Conservation (phyloP, 176 grass and related monocot genomes). For the Themeda triandra region DNA sequence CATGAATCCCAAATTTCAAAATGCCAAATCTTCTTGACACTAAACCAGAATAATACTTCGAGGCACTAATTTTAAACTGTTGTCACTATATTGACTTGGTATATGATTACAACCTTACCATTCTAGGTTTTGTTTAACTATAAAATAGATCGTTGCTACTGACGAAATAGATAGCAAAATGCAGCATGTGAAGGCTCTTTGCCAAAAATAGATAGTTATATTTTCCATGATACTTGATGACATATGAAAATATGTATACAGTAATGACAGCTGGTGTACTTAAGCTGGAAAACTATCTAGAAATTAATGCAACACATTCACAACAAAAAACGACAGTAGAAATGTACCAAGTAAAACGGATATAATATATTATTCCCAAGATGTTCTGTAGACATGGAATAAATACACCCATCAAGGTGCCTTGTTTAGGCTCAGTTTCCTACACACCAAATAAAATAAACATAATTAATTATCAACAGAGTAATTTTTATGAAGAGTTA, state of each 20-base stretch:
- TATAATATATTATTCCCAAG: constrained; percentile 98
- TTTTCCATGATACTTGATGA: not conserved
- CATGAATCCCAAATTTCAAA: constrained; percentile 6
- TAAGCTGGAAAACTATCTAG: not conserved
- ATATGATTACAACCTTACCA: not conserved
- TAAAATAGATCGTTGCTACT: not conserved
- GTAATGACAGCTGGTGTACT: not conserved
- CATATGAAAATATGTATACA: not conserved
- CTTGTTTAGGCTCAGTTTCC: constrained; percentile 61
- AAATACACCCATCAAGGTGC: constrained; percentile 96
- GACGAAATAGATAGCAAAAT: constrained; percentile 9
- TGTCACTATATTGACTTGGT: not conserved
- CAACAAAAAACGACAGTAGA: too few relatives aligned
- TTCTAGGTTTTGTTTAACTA: not conserved
- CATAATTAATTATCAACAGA: not conserved
- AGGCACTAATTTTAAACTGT: not conserved
- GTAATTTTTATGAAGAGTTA: not conserved
- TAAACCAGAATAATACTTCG: not conserved
- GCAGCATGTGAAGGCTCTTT: constrained; percentile 4
- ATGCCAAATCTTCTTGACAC: not conserved
- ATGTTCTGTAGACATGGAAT: constrained; percentile 97
- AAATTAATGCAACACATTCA: not conserved
- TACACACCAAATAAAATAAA: constrained; percentile 41
- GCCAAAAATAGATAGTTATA: not conserved
- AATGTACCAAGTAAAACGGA: constrained; percentile 87